phyloP scores from a whole-genome alignment of 345 rosid genomes.

The Citrus inodora region DNA sequence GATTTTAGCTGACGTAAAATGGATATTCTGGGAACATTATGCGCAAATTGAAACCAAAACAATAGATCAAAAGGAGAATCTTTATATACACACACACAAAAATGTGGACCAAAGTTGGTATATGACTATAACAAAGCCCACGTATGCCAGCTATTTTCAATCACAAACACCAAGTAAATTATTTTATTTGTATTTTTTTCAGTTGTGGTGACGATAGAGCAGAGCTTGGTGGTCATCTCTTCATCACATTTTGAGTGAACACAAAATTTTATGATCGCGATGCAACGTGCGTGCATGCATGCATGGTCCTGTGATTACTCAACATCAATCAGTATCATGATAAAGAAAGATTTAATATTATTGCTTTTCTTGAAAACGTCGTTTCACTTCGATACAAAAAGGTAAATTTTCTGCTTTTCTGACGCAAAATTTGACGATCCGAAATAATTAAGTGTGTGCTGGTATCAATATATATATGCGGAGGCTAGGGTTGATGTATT shows the following conservation, averaged over 20 bases:
- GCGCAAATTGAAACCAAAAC: no score
- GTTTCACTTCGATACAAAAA: not conserved
- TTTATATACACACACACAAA: no score
- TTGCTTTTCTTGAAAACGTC: not conserved
- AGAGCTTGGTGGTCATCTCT: not conserved
- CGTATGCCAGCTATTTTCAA: not conserved
- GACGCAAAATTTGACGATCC: not conserved
- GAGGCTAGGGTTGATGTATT: no score
- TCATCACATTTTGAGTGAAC: not conserved
- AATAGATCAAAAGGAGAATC: not conserved
- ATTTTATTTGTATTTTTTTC: not conserved
- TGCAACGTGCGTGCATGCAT: not conserved
- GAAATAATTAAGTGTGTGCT: no score
- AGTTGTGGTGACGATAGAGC: not conserved
- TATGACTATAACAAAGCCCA: not conserved
- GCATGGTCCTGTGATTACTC: not conserved
- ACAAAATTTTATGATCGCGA: not conserved
- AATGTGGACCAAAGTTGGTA: not conserved
- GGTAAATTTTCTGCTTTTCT: no score
- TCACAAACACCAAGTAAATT: not conserved
- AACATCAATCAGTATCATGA: not conserved
- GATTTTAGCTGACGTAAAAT: not conserved
- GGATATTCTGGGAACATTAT: constrained; percentile 6
- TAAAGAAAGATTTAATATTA: not conserved
- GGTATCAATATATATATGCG: no score